Base-by-base conservation (phyloP, 2,329 filamentous ascomycete species). In the Alternaria infectoria region DNA sequence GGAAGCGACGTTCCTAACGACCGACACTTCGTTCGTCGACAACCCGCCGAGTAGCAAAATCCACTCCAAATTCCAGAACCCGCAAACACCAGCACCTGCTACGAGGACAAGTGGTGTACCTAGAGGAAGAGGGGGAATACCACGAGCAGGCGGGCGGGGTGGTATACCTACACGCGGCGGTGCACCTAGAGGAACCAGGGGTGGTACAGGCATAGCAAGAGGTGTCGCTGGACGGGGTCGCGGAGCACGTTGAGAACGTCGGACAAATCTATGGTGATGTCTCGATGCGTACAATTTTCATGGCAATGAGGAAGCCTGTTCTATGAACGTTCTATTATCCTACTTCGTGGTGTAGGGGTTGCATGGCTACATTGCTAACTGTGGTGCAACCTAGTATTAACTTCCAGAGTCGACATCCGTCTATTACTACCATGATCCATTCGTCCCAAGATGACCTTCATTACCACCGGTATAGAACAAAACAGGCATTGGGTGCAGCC, bases 1-100 rank as follows among this genome's bases (percentile, higher is more conserved):
- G 15, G 94, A 97, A 71, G 91, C 91, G 55, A 97, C 94, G 1
- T 97, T 97, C 74, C 88, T 97, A 90, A 97, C 94, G 23, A 97
- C 93, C 11, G 93, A 97, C 76, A 96, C 91, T 6, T 93, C 92
- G 2, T 97, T 97, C 75, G 89, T 97, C 59, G 93, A 97, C 32
- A 92, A 97, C 72, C 94, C 93, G 8, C 86, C 86, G 5, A 86
- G 85, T 40, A 83, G 82, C 28, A 87, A 86, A 72, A 76, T 80
- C 2, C 77, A 79, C 5, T 79, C 75, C 62, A 84, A 79, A 62
- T 82, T 80, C 62, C 74, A 77, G 21, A 79, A 76, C 13, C 78
- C 80, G 1, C 77, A 70, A 10, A 75, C 80, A 2, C 75, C 77
- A 2, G 68, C 73, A n/a, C 69, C 72, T 9, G 67, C 67, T 17